Evolutionary conservation across 768 basidiomycete species (phyloP), one percentile per base, ranked within the genome.

Genomic region (Gyrodon lividus): DNA sequence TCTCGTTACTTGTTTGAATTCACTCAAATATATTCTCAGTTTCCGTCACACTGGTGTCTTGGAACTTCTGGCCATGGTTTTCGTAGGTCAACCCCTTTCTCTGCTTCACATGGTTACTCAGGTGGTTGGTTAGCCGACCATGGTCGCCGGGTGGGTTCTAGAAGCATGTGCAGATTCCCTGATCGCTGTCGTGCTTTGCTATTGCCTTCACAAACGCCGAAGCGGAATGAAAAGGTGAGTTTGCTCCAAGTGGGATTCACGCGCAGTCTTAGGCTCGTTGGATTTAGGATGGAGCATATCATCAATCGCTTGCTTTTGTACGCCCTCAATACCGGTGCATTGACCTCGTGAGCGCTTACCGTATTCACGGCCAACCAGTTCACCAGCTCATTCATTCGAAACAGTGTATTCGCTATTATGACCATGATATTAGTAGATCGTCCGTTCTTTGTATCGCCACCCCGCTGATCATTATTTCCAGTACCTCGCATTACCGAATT

Each of bases 241-340:
- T 19, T 2, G 6, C 10, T 40, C 16, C 1, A 28, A 28, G 28
- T 1, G 10, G 7, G 2, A 23, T 5, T 7, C 23, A 4, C 10
- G 28, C 28, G 6, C 3, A 9, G 3, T 28, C 28, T 28, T 10
- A 28, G n/a, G n/a, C n/a, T n/a, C 3, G 28, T 28, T 28, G 28
- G 6, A 28, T 28, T 8, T 3, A 60, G 59, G 31, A 60, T 51
- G 13, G 52, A 60, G 16, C 48, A 22, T 6, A 35, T 61, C 20
- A 51, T 61, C 41, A 58, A 61, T 12, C 50, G 33, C 3, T 40
- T 61, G 17, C 50, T 61, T 7, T 22, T 61, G 23, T 61, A 61
- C 42, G 62, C 34, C 20, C 44, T 61, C 47, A 58, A 59, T 30
- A 58, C 58, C 5, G 58, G 56, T 12, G 52, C 46, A 1, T n/a